These are phyloP conservation scores for Fusarium palustre DNA, from an alignment of 2,329 filamentous ascomycete species.

Conservation along the genomic window DNA sequence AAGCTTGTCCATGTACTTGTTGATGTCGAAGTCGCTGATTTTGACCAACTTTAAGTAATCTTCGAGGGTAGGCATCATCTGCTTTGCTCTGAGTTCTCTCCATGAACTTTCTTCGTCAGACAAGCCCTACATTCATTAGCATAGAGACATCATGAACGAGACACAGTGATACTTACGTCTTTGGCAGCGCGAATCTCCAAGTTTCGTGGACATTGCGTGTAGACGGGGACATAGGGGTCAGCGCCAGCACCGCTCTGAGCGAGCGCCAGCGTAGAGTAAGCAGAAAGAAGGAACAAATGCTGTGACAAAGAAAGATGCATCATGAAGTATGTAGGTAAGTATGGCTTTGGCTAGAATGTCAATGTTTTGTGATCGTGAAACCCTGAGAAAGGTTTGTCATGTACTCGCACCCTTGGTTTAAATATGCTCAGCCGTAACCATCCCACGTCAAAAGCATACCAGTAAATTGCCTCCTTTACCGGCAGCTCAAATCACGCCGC, in stretches of 20 bases:
- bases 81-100: conserved; percentile 34
- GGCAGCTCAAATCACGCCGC: neutral
- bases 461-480: neutral
- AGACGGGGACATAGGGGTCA: conserved; percentile 33
- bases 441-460: neutral
- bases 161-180: neutral
- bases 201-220: conserved; percentile 21
- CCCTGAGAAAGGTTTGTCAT: neutral
- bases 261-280: neutral
- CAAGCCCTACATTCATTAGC: conserved; percentile 31
- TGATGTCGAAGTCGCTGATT: conserved; percentile 40
- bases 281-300: neutral
- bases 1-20: conserved; percentile 37
- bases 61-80: conserved; percentile 36
- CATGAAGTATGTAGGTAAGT: neutral
- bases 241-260: conserved; percentile 15
- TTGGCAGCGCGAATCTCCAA: conserved; percentile 25
- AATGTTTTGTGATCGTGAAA: too few species aligned
- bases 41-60: conserved; percentile 41
- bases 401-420: neutral
- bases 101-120: conserved; percentile 42
- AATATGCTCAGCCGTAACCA: neutral
- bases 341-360: neutral
- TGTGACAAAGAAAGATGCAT: conserved; percentile 3
- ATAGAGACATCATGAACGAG: rapidly evolving